These are phyloP conservation scores for Penicillium cinerascens DNA, from an alignment of 495 filamentous ascomycete species.

Conservation along the genomic window DNA sequence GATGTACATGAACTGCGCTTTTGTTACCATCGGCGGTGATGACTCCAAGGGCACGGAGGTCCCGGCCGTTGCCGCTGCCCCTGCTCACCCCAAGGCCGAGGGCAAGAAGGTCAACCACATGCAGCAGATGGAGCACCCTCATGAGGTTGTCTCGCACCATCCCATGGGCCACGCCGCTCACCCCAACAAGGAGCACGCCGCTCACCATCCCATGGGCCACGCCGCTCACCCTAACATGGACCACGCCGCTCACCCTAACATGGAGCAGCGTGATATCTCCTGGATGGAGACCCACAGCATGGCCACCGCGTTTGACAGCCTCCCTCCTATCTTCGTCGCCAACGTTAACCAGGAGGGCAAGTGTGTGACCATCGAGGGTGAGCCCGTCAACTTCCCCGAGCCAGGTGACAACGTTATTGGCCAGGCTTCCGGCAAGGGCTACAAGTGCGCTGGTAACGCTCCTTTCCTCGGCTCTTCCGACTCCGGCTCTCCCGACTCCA, in stretches of 20 bases:
- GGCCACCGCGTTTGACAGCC: conserved; percentile 20
- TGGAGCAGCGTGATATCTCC: conserved; percentile 40
- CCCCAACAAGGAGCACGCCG: not conserved
- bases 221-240: not conserved
- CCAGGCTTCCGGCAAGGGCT: conserved; percentile 19
- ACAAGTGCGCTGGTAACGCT: conserved; percentile 24
- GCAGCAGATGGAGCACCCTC: conserved; percentile 1
- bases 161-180: conserved; percentile 8
- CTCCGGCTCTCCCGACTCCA: conserved; percentile 1
- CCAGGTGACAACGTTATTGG: conserved; percentile 24
- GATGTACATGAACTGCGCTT: conserved; percentile 94
- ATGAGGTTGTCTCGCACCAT: conserved; percentile 8
- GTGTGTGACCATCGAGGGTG: conserved; percentile 28
- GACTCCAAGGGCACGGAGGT: conserved; percentile 24
- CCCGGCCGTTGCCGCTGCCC: not conserved
- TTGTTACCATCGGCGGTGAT: conserved; percentile 61
- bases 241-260: not conserved
- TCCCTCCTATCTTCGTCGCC: conserved; percentile 56
- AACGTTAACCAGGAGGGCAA: conserved; percentile 47
- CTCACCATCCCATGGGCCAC: conserved; percentile 13
- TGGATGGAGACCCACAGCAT: conserved; percentile 57
- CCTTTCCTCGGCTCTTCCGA: conserved; percentile 18
- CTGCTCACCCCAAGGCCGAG: not conserved
- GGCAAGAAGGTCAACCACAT: not conserved
- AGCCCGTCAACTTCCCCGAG: conserved; percentile 27